These are phyloP conservation scores for Nicotiana sylvestris DNA, from an alignment of 257 asterid genomes.

Conservation along the genomic window DNA sequence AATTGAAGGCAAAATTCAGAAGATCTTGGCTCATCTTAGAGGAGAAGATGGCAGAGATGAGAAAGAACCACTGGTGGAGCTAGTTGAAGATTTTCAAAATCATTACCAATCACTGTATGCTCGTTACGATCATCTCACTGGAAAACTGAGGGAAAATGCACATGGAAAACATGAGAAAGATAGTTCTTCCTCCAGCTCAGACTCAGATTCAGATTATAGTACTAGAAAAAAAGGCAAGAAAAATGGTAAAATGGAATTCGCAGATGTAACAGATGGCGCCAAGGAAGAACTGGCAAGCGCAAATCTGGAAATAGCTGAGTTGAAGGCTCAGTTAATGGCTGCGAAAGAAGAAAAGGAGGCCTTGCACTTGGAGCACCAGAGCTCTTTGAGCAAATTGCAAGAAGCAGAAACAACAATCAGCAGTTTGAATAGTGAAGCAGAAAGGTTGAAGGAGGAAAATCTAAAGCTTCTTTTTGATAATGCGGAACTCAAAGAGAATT, in stretches of 20 bases:
- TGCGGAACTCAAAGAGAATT: conserved; percentile 33
- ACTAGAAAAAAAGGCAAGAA: conserved; percentile 35
- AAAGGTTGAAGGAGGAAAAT: conserved; percentile 38
- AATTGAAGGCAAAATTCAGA: conserved; percentile 68
- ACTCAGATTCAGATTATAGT: conserved; percentile 51
- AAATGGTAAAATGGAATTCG: conserved; percentile 42
- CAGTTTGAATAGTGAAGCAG: conserved; percentile 41
- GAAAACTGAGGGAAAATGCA: conserved; percentile 54
- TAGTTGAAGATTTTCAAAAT: conserved; percentile 60
- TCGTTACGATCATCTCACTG: conserved; percentile 75
- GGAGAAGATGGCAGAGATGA: conserved; percentile 43
- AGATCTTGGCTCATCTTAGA: conserved; percentile 49
- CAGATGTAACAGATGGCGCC: conserved; percentile 27
- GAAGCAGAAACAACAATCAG: conserved; percentile 44
- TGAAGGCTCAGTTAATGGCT: conserved; percentile 43
- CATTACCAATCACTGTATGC: conserved; percentile 63
- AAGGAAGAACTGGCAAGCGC: conserved; percentile 55
- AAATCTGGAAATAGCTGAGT: conserved; percentile 50
- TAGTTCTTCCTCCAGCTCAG: conserved; percentile 67
- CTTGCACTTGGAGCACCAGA: conserved; percentile 33
- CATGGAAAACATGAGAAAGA: conserved; percentile 38
- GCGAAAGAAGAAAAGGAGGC: conserved; percentile 56
- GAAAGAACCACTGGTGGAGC: conserved; percentile 44
- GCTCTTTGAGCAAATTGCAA: conserved; percentile 34
- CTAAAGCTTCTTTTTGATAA: conserved; percentile 37